A percentile compares a stretch with the other conserved stretches of the same genome.
Evolutionary conservation across 768 basidiomycete genomes (phyloP).

Genomic region (Suillus spraguei): DNA sequence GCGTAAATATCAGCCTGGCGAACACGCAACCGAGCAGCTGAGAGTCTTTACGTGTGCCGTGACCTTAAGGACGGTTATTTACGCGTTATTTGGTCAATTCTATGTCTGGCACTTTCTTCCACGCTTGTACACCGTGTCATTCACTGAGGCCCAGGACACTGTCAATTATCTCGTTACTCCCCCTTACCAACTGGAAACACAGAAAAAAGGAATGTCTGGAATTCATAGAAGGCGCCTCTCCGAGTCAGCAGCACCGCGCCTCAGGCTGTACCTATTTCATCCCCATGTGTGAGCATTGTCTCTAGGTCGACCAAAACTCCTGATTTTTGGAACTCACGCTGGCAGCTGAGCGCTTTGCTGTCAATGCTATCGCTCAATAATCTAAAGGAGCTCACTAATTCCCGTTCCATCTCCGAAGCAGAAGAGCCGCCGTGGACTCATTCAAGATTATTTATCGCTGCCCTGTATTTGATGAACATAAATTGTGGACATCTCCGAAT

Average conservation of each 20-base stretch:
- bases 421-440: slow-evolving; percentile 47
- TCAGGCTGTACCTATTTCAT: slow-evolving; percentile 33
- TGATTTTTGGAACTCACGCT: background rate
- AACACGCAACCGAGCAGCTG: background rate
- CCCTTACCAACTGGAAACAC: slow-evolving; percentile 29
- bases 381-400: slow-evolving; percentile 35
- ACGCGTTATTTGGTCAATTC: background rate
- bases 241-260: slow-evolving; percentile 25
- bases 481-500: slow-evolving; percentile 29
- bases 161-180: too few species aligned
- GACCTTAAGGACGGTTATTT: background rate
- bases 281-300: slow-evolving; percentile 24
- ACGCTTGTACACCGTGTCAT: too few species aligned
- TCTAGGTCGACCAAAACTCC: background rate
- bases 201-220: slow-evolving; percentile 44
- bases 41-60: background rate
- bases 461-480: slow-evolving; percentile 37
- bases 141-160: too few species aligned
- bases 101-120: background rate
- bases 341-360: slow-evolving; percentile 17
- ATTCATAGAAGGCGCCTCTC: slow-evolving; percentile 46
- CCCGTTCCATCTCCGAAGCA: slow-evolving; percentile 20
- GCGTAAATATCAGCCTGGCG: background rate
- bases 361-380: slow-evolving; percentile 38
- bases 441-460: slow-evolving; percentile 50